phyloP scores from a whole-genome alignment of 176 grass and related monocot genomes.

The Oryza nivara region DNA sequence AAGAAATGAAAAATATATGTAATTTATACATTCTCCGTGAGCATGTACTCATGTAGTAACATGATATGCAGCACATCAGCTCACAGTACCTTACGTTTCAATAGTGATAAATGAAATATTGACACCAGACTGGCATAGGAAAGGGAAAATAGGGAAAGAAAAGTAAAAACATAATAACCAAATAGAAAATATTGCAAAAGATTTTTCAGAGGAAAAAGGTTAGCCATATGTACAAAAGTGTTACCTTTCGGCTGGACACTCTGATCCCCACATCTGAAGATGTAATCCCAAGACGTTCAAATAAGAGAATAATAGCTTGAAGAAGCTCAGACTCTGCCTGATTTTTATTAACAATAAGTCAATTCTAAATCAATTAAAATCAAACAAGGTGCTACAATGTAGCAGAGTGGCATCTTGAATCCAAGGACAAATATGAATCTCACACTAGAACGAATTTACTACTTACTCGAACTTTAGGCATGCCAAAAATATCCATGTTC shows the following conservation, averaged over 20 bases:
- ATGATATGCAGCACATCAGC: neutral
- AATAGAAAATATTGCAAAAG: neutral
- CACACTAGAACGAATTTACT: neutral
- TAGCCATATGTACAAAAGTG: neutral
- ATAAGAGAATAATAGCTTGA: constrained; percentile 80
- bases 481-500: constrained; percentile 97
- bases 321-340: constrained; percentile 89
- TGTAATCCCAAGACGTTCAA: constrained; percentile 80
- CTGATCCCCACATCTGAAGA: constrained; percentile 82
- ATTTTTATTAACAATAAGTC: neutral
- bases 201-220: neutral
- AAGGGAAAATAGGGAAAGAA: neutral
- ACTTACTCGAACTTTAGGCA: constrained; percentile 79
- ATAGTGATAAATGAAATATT: neutral
- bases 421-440: neutral
- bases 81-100: neutral
- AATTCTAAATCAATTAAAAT: constrained; percentile 17
- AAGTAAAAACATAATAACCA: neutral
- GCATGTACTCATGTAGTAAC: neutral
- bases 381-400: neutral
- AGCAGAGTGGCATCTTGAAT: neutral
- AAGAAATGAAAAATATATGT: neutral
- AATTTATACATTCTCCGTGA: neutral
- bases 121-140: neutral
- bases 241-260: constrained; percentile 86